Base-by-base conservation (phyloP, 139 green algal genomes). In the Mesostigma viride region DNA sequence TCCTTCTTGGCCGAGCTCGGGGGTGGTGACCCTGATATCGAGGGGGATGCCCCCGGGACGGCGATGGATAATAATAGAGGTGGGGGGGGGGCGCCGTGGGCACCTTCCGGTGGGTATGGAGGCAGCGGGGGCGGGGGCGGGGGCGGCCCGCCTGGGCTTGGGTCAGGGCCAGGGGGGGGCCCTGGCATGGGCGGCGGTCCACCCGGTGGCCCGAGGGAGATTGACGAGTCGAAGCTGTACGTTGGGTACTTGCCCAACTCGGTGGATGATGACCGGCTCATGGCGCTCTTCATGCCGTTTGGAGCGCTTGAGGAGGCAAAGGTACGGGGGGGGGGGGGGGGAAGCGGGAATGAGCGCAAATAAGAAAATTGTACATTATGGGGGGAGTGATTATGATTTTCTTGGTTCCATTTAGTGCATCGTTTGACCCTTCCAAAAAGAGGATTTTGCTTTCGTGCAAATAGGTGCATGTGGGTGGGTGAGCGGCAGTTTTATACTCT, bases 1-100 rank as follows among this genome's bases (percentile, higher is more conserved):
- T 80, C 72, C 8, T 98, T 98, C 70, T 60, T 98, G 62, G 68
- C 81, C 1, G 81, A 91, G 76, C 79, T 98, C 30, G 86, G 91
- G 1, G 87, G 83, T 0, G 2, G 32, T 58, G 45, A 57, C 24
- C 40, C 8, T 51, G 14, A 51, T 51, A 51, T 8, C 40, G 8
- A 51, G 40, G 8, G 40, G 40, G 8, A 24, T 51, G 11, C 14
- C 40, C 14, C 40, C 11, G 40, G 14, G 11, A 24, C 14, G 11
- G 40, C 14, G 40, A 51, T 51, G 8, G 40, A 51, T 51, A 51
- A 51, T 51, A 24, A 14, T 51, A 47, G 58, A 3, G 51, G 60
- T n/a, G 35, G 33, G 27, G 35, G 67, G 60, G 36, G 35, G 31
- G 32, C 32, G 58, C 32, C 20, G 22, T 45, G 68, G 22, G 44